These are phyloP conservation scores for Plantago elongata DNA, from an alignment of 257 asterid species.

Conservation along the genomic window DNA sequence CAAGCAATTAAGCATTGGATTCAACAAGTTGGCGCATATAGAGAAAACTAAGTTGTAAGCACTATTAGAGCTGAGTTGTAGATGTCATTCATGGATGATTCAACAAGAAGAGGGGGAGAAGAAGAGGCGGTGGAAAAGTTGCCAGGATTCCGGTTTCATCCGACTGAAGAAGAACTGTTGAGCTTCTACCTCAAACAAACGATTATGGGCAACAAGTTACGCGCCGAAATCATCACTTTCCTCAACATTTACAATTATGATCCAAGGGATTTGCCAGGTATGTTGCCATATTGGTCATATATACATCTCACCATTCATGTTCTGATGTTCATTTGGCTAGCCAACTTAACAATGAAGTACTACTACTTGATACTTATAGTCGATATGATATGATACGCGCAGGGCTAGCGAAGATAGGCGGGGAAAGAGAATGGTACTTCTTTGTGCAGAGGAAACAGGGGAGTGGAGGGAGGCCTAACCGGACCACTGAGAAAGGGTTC, in stretches of 20 bases:
- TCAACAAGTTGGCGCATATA: too few species aligned
- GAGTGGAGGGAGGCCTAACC: constrained; percentile 64
- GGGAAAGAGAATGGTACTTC: constrained; percentile 76
- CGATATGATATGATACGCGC: too few species aligned
- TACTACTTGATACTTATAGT: too few species aligned
- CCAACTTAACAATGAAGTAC: too few species aligned
- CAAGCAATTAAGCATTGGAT: too few species aligned
- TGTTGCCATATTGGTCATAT: too few species aligned
- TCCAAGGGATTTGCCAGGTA: constrained; percentile 70
- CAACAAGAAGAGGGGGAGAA: constrained; percentile 21
- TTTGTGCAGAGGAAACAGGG: constrained; percentile 68
- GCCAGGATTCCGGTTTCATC: constrained; percentile 83
- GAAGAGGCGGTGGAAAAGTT: constrained; percentile 31
- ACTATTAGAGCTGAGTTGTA: too few species aligned
- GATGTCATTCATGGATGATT: constrained; percentile 24
- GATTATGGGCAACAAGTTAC: constrained; percentile 35
- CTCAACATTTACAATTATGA: constrained; percentile 61
- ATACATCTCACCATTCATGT: too few species aligned
- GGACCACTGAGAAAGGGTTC: constrained; percentile 62
- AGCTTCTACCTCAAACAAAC: constrained; percentile 52
- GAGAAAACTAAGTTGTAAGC: too few species aligned
- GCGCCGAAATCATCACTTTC: constrained; percentile 49
- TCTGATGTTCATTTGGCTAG: too few species aligned
- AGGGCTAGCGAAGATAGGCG: constrained; percentile 60
- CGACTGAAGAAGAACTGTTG: constrained; percentile 72